Base-by-base conservation (phyloP, 2,329 filamentous ascomycete genomes). In the Cladophialophora carrionii region DNA sequence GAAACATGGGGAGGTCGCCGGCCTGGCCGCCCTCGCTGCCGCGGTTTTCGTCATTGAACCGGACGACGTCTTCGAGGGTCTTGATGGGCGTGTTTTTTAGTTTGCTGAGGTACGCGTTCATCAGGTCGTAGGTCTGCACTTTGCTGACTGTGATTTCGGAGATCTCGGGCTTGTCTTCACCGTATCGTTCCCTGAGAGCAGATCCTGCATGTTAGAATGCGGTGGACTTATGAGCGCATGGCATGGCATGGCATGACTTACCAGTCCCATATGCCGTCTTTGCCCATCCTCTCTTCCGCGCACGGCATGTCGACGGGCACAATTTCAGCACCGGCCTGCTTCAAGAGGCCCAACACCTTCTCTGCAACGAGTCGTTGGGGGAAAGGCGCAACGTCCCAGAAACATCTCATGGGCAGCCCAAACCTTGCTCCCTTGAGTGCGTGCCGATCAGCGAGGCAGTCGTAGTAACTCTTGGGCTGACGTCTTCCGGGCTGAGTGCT, bases 381-480 rank as follows among this genome's bases (percentile, higher is more conserved):
- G 17, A 66, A 60, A 46, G 78, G 76, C 0, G 80, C 78, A 49
- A 77, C 73, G 0, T 76, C 72, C 80, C 80, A 83, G 70, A 82
- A 82, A 62, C 75, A 77, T 31, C 75, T 70, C 76, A 79, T 81
- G 0, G 81, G 68, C 7, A 71, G 56, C 7, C 69, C 69, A 53
- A 71, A 71, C n/a, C 37, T 63, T 37, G 69, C 68, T 0, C 69
- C 68, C 64, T 71, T 68, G 9, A 71, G 59, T 1, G 62, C 61
- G 12, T 66, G 53, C 31, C 66, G 62, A 55, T 61, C 60, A 12
- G 62, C 31, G 20, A 71, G 57, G 51, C 55, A 64, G n/a, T 57
- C 46, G 49, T 57, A 64, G 54, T 70, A 71, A 22, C 64, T 64
- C 24, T 63, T 59, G 12, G 66, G 57, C 49, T 67, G 68, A n/a